These are phyloP conservation scores for Skeletonema tropicum DNA, from an alignment of 108 stramenopile species.

Conservation along the genomic window DNA sequence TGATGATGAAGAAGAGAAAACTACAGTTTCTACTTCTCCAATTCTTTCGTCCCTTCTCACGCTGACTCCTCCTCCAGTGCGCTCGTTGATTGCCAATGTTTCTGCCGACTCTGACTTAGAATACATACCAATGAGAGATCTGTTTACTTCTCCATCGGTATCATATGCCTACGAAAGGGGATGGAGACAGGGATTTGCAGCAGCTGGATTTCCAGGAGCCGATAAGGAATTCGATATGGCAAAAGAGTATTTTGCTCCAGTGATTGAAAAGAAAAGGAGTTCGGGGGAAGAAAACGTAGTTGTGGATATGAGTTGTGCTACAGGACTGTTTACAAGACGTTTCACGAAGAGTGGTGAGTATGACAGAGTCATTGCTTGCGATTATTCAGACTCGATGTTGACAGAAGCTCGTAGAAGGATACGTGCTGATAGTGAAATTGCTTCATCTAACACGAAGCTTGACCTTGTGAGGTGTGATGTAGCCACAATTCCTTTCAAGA, in stretches of 20 bases:
- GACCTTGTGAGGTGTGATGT: conserved; percentile 92
- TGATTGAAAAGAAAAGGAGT: conserved; percentile 32
- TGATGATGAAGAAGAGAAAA: conserved; percentile 16
- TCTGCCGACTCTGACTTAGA: conserved; percentile 48
- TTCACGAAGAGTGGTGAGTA: conserved; percentile 76
- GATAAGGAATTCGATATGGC: conserved; percentile 87
- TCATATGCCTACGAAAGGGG: conserved; percentile 94
- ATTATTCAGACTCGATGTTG: conserved; percentile 93
- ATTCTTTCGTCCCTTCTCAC: conserved; percentile 45
- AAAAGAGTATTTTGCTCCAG: conserved; percentile 80
- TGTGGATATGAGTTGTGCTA: conserved; percentile 96
- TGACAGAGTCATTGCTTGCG: conserved; percentile 89
- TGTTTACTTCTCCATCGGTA: conserved; percentile 89
- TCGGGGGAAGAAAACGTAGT: conserved; percentile 51
- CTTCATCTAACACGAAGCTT: conserved; percentile 50
- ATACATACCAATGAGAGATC: conserved; percentile 76
- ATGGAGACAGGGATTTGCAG: conserved; percentile 91
- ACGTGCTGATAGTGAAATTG: conserved; percentile 53
- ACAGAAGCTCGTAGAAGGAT: conserved; percentile 84
- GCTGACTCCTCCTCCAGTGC: conserved; percentile 73
- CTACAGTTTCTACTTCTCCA: conserved; percentile 22
- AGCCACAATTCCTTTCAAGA: conserved; percentile 83
- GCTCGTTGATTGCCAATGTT: conserved; percentile 53
- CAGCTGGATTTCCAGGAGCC: conserved; percentile 92
- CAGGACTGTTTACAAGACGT: conserved; percentile 90